Base-by-base conservation (phyloP, 2,329 filamentous ascomycete species). In the Cladosporium sp. region DNA sequence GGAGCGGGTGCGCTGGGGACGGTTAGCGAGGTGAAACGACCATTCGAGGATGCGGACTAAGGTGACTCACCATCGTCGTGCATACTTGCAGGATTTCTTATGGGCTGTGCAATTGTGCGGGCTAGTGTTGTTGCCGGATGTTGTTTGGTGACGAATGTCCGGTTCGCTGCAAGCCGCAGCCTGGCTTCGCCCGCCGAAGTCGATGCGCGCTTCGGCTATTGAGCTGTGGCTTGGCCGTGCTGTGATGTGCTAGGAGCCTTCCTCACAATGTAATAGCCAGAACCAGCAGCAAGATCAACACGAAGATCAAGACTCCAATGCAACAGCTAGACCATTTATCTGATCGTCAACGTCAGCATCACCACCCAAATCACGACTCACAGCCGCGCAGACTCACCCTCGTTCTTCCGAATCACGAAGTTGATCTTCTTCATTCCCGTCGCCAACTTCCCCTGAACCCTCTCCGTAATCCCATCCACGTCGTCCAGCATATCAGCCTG, bases 401-500 rank as follows among this genome's bases (percentile, higher is more conserved):
- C 93, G 70, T 95, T 97, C 72, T 85, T 81, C 69, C 84, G 81
- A 64, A 96, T 87, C 54, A 98, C 85, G 70, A 87, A 82, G 59
- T 84, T 83, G 63, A 98, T 82, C 74, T 87, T 92, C 72, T 88
- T 86, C 75, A 97, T 82, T 16, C 93, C 93, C 52, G 79, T 89
- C 73, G 89, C 83, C 63, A 98, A 72, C 66, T 93, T 85, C 1
- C 89, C 87, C 11, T 89, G 87, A 1, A 98, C 90, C 33, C 92
- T 80, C 68, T 97, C 91, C 3, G 89, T 89, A 53, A 95, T 77
- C 31, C 78, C 80, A 70, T 97, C 92, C 38, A 95, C 86, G 49
- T 87, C 84, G 58, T 93, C 85, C 53, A 98, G 77, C 80, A 97
- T 86, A 69, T 90, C 88, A 18, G 80, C 80, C 77, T 98, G 93